phyloP scores from a whole-genome alignment of 306 rosid genomes.

The Rosa rugosa region DNA sequence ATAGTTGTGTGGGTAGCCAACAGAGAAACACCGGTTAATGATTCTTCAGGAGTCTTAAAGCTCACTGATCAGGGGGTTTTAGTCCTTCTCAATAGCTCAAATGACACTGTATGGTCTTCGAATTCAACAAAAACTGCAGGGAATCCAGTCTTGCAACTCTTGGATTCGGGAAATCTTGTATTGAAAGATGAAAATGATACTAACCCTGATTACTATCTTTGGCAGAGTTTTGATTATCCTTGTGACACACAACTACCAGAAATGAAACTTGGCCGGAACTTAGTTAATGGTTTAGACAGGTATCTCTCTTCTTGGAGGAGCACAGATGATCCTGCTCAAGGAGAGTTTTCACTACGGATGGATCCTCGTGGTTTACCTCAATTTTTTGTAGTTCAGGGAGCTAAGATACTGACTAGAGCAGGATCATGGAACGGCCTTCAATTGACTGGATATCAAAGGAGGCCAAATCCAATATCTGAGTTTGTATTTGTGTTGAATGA shows the following conservation, averaged over 20 bases:
- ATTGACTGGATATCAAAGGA: conserved; percentile 12
- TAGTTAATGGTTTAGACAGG: conserved; percentile 25
- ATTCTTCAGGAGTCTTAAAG: conserved; percentile 21
- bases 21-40: conserved; percentile 15
- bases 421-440: neutral
- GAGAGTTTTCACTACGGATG: conserved; percentile 27
- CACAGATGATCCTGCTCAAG: conserved; percentile 48
- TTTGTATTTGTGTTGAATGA: conserved; percentile 28
- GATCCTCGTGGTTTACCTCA: conserved; percentile 22
- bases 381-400: conserved; percentile 32
- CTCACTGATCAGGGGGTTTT: conserved; percentile 22
- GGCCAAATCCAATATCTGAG: conserved; percentile 25
- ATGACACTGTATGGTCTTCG: conserved; percentile 36
- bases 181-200: conserved; percentile 22
- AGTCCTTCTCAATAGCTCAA: conserved; percentile 23
- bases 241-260: conserved; percentile 10
- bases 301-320: conserved; percentile 37
- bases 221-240: conserved; percentile 47
- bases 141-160: conserved; percentile 28
- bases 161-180: conserved; percentile 36
- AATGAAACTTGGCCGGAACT: conserved; percentile 44
- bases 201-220: conserved; percentile 12
- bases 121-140: conserved; percentile 23
- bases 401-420: conserved; percentile 10
- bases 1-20: conserved; percentile 26